These are phyloP conservation scores for Triglochin maritima DNA, from an alignment of 106 monocot genomes.

Conservation along the genomic window DNA sequence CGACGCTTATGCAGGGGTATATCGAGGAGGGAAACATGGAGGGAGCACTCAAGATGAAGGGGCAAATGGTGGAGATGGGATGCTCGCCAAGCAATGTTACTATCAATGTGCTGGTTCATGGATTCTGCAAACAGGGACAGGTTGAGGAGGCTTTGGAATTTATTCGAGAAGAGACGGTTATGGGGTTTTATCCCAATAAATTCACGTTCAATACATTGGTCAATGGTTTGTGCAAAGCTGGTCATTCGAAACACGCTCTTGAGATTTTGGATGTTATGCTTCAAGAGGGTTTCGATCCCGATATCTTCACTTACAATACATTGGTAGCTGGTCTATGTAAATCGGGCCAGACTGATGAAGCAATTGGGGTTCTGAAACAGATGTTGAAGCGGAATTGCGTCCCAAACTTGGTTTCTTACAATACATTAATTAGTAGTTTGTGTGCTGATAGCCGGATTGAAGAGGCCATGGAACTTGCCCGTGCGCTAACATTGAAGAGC, in stretches of 20 bases:
- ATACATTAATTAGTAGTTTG: conserved; percentile 60
- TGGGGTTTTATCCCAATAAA: conserved; percentile 71
- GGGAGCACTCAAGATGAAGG: conserved; percentile 48
- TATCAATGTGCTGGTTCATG: conserved; percentile 57
- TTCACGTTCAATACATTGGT: conserved; percentile 77
- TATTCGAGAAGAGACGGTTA: conserved; percentile 46
- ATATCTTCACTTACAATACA: conserved; percentile 68
- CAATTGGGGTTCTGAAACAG: conserved; percentile 43
- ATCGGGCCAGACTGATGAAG: conserved; percentile 52
- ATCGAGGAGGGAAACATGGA: conserved; percentile 72
- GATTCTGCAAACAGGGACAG: conserved; percentile 58
- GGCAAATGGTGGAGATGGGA: conserved; percentile 50
- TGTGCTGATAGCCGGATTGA: conserved; percentile 49
- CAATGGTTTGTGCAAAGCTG: conserved; percentile 62
- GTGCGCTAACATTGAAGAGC: conserved; percentile 45
- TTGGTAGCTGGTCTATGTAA: conserved; percentile 68
- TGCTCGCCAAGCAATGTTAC: conserved; percentile 51
- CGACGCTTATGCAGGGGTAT: conserved; percentile 78
- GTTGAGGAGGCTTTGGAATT: conserved; percentile 62
- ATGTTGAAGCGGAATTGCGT: conserved; percentile 60
- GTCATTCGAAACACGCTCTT: conserved; percentile 43
- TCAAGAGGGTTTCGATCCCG: conserved; percentile 62
- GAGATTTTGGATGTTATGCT: conserved; percentile 86
- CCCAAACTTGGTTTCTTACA: conserved; percentile 76
- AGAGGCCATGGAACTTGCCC: conserved; percentile 82